Evolutionary conservation across 768 basidiomycete genomes (phyloP), one percentile per base, ranked within the genome.

Genomic region (Omphalotus guepiniiformis): DNA sequence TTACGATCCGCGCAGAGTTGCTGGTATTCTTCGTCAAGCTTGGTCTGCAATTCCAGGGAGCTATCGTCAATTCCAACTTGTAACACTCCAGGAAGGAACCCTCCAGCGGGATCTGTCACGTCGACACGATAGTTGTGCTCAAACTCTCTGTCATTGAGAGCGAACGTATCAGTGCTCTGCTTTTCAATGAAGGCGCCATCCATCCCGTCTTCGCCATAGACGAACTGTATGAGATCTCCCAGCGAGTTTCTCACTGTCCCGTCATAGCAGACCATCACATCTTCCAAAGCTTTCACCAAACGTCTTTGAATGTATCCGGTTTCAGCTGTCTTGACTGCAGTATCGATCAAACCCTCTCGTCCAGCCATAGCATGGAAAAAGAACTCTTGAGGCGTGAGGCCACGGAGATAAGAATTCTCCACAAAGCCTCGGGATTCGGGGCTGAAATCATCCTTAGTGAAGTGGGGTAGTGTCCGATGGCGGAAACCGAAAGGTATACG

Each of bases 311-410:
- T 99, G 64, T 98, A 98, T 55, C 96, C 96, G 0, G 96, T 98
- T 69, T 99, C 96, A 38, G 96, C 96, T 3, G 96, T 99, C 74
- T 99, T 99, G 64, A 99, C 94, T 32, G 96, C 96, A 3, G 96
- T 98, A 76, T 99, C 96, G 59, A 98, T 97, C 44, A 99, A 69
- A 75, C 96, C 96, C 68, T 98, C 96, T 56, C 96, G 90, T 67
- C 96, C 95, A 58, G 95, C 95, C 95, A 98, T 98, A 48, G 96
- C 96, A 66, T 99, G 96, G 83, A 99, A 98, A 78, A 98, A 98
- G 76, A 92, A 99, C 62, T 99, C 96, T 54, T 97, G 93, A 0
- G 96, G 95, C 2, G 94, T 98, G 50, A 99, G 64, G 21, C 96
- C 94, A 48, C 94, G 88, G 27, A 98, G 75, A 59, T 98, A 98